phyloP scores from a whole-genome alignment of 345 rosid genomes.

The Eucalyptus cladocalyx region DNA sequence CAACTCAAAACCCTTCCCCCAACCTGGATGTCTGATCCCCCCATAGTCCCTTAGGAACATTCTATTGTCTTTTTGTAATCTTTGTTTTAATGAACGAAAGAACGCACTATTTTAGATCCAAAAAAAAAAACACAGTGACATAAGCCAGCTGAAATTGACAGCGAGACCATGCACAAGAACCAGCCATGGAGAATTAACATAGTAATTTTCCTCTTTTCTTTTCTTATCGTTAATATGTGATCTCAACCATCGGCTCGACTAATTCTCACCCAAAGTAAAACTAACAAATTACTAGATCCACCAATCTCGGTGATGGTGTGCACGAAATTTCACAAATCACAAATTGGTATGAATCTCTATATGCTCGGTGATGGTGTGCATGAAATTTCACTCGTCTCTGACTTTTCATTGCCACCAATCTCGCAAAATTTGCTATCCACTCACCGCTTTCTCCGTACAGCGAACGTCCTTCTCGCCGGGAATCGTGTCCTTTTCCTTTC shows the following conservation, averaged over 20 bases:
- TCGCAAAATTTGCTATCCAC: background rate
- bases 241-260: background rate
- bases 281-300: background rate
- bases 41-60: too few relatives aligned
- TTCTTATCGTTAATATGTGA: background rate
- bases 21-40: too few relatives aligned
- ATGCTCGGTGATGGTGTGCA: background rate
- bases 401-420: too few relatives aligned
- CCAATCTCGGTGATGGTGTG: too few relatives aligned
- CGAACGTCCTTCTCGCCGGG: background rate
- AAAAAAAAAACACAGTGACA: too few relatives aligned
- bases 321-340: too few relatives aligned
- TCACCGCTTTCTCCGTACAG: background rate
- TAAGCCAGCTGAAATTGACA: background rate
- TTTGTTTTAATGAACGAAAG: too few relatives aligned
- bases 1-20: too few relatives aligned
- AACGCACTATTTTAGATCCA: too few relatives aligned
- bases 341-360: background rate
- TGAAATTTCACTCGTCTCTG: background rate
- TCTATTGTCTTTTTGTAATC: too few relatives aligned
- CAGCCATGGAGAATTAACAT: background rate
- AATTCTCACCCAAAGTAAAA: background rate
- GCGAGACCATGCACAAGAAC: background rate
- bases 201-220: background rate
- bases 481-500: background rate